Evolutionary conservation across 805 yeast genomes (phyloP), one percentile per base, ranked within the genome.

Genomic region (Lipomyces oligophaga): DNA sequence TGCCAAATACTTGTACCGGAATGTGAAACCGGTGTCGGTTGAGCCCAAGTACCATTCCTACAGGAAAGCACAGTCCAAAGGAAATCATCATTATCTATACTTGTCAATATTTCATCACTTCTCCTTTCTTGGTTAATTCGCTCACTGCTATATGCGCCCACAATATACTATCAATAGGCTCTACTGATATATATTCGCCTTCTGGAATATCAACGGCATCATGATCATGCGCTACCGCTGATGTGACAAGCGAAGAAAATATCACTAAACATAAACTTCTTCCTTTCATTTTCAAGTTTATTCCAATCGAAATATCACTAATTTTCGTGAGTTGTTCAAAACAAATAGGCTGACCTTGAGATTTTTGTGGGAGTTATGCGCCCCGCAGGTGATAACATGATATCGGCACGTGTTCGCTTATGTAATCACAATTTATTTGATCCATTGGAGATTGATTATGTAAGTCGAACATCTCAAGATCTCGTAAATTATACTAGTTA

Each of bases 1-100:
- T 62, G 26, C 68, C 73, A 5, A 58, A 42, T 21, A 58, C 52
- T 56, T 68, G 71, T 15, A 65, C 49, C 8, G 70, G 67, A 24
- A 67, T 64, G 46, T 69, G 72, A 31, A 63, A 65, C 33, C 66
- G 43, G 54, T 55, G 56, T 31, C 61, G 58, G 13, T 69, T 67
- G 49, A 69, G 63, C 27, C 72, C 72, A 46, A 66, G 59, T 16
- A 68, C 67, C 55, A 70, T 60, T 2, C 73, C 71, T 26, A 63
- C 55, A 6, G 74, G 74, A 49, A 67, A 65, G 11, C 69, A 41
- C 24, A 70, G 38, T 4, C 71, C 74, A 47, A 69, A 65, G 20
- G 74, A 59, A 10, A 66, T 16, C 30, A 58, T 54, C 62, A 67
- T 63, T 22, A 67, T 42, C 56, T 51, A 22, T 5, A 26, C n/a